Evolutionary conservation across 306 rosid genomes (phyloP).

Genomic region (Lathyrus aphaca): DNA sequence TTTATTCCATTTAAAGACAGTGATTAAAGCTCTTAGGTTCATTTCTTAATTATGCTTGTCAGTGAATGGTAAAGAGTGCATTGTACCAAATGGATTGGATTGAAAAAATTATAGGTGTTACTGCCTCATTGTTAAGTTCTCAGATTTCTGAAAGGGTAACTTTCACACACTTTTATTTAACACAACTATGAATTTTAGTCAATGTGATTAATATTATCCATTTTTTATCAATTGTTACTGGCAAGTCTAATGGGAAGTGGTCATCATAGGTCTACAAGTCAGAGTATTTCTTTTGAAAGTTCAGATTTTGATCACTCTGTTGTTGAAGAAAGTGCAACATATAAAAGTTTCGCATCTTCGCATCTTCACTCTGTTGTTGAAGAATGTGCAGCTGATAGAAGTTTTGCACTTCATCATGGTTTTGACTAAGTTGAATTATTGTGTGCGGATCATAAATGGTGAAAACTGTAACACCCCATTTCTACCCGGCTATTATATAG

Average conservation of each 20-base stretch:
- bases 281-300: constrained; percentile 98
- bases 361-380: too few relatives aligned
- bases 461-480: too few relatives aligned
- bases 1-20: constrained; percentile 18
- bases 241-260: constrained; percentile 94
- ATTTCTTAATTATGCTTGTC: constrained; percentile 70
- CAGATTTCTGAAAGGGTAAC: constrained; percentile 97
- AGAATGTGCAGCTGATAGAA: too few relatives aligned
- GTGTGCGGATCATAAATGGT: too few relatives aligned
- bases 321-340: constrained; percentile 73
- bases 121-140: constrained; percentile 95
- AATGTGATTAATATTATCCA: constrained; percentile 38
- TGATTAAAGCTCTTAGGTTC: constrained; percentile 40
- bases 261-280: constrained; percentile 90
- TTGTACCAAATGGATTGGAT: constrained; percentile 99
- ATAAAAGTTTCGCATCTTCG: constrained; percentile 61
- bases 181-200: constrained; percentile 34
- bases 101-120: constrained; percentile 98
- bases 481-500: too few relatives aligned
- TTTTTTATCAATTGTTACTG: constrained; percentile 68
- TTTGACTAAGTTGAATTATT: too few relatives aligned
- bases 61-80: constrained; percentile 99
- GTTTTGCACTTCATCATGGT: too few relatives aligned
- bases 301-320: constrained; percentile 90
- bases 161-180: constrained; percentile 25